phyloP scores from a whole-genome alignment of 2,329 filamentous ascomycete species.

The Lecanoromycetidae sp. region DNA sequence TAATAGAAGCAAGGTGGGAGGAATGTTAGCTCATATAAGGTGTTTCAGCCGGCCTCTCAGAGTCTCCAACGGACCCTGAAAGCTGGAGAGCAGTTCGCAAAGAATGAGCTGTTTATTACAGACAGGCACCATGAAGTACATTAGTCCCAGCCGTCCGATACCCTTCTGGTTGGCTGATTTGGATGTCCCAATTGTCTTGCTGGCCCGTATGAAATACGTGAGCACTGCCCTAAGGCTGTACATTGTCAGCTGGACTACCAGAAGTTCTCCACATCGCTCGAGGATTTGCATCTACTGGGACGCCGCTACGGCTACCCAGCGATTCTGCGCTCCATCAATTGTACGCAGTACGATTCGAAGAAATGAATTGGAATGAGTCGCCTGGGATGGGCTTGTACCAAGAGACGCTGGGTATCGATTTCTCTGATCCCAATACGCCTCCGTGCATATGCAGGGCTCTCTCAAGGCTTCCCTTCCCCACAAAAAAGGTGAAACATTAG shows the following conservation, averaged over 20 bases:
- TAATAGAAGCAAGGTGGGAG: neutral
- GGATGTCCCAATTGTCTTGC: no score
- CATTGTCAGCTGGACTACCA: neutral
- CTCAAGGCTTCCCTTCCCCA: neutral
- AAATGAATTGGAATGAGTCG: no score
- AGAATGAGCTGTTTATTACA: neutral
- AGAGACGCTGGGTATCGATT: no score
- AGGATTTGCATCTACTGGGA: neutral
- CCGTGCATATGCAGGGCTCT: neutral
- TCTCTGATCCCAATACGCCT: neutral
- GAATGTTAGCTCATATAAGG: slow-evolving; percentile 1
- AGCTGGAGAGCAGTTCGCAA: neutral
- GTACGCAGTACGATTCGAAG: no score
- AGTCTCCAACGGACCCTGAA: neutral
- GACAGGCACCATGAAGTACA: neutral
- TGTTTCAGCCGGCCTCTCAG: slow-evolving; percentile 4
- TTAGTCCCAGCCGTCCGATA: neutral
- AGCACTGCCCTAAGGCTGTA: neutral
- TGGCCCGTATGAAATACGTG: no score
- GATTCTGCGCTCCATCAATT: no score
- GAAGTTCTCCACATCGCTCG: neutral
- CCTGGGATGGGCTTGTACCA: no score
- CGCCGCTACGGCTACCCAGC: neutral
- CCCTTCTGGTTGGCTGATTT: no score
- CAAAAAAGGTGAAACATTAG: neutral